Base-by-base conservation (phyloP, 768 basidiomycete species). In the Dentipellis fragilis region DNA sequence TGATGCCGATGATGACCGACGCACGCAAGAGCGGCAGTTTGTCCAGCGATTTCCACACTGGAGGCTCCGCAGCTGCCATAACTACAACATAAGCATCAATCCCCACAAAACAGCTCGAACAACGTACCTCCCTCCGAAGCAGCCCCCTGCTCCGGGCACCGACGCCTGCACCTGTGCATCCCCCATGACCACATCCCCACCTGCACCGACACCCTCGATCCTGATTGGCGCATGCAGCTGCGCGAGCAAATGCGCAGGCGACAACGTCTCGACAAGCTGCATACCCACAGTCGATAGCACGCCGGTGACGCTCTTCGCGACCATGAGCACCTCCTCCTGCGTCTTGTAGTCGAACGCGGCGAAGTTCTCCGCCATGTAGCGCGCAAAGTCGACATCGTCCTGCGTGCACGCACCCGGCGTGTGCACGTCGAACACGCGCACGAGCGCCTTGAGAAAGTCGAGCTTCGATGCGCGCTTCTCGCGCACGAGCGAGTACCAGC, bases 301-400 rank as follows among this genome's bases (percentile, higher is more conserved):
- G 16, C 78, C 72, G 9, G 89, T 92, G 55, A 94, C 75, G 54
- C 80, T 78, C 57, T 87, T 88, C 65, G 96, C 80, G 21, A 97
- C 84, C 4, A 87, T 84, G 52, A 97, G 72, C 4, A 87, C 84
- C 70, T 98, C 96, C 68, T 99, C 96, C 63, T 88, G 85, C 0
- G 91, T 90, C 73, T 93, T 97, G 75, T 94, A 98, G 36, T 98
- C 93, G 58, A 99, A 81, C 0, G 86, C 74, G 0, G 93, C 79
- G 56, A 98, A 86, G 64, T 97, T 97, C 67, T 98, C 96, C 0
- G 91, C 86, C 81, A 97, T 89, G 71, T 93, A 99, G 54, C 93
- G 85, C 4, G 79, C 79, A 65, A 97, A 92, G 50, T 87, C 82
- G 53, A 94, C 76, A 63, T 96, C 89, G 58, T 87, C 81, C 86